These are phyloP conservation scores for Epichloe brachyelytri DNA, from an alignment of 2,329 filamentous ascomycete species.

Conservation along the genomic window DNA sequence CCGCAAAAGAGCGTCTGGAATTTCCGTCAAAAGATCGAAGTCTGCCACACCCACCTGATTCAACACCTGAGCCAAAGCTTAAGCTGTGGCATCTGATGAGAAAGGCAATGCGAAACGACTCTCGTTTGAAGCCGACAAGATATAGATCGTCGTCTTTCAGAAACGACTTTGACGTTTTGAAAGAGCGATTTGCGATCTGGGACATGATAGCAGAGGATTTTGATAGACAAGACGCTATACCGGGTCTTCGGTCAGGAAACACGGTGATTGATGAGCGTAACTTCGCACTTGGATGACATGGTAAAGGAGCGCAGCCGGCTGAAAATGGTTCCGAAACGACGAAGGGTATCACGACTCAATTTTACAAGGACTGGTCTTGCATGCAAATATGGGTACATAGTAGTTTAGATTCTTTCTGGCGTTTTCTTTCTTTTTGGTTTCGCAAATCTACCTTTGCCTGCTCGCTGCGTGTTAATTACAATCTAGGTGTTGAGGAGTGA, in stretches of 20 bases:
- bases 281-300: conserved; percentile 13
- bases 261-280: conserved; percentile 27
- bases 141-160: not conserved
- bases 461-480: not conserved
- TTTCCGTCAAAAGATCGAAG: conserved; percentile 25
- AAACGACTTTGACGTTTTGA: conserved; percentile 12
- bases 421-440: not conserved
- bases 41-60: conserved; percentile 12
- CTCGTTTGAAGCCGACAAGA: conserved; percentile 6
- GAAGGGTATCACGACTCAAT: conserved; percentile 1
- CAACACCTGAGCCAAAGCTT: conserved; percentile 14
- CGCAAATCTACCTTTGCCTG: conserved; percentile 1
- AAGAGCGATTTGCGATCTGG: conserved; percentile 23
- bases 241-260: conserved; percentile 22
- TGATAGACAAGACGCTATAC: conserved; percentile 20
- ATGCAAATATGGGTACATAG: conserved; percentile 3
- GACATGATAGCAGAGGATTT: conserved; percentile 25
- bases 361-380: conserved; percentile 4
- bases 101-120: conserved; percentile 8
- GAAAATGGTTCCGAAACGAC: not conserved
- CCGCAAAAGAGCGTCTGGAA: conserved; percentile 38
- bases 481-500: too few relatives aligned
- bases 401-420: conserved; percentile 1
- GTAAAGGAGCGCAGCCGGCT: not conserved
- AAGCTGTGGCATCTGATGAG: conserved; percentile 6